phyloP scores from a whole-genome alignment of 768 basidiomycete species.

The Lactarius vividus region DNA sequence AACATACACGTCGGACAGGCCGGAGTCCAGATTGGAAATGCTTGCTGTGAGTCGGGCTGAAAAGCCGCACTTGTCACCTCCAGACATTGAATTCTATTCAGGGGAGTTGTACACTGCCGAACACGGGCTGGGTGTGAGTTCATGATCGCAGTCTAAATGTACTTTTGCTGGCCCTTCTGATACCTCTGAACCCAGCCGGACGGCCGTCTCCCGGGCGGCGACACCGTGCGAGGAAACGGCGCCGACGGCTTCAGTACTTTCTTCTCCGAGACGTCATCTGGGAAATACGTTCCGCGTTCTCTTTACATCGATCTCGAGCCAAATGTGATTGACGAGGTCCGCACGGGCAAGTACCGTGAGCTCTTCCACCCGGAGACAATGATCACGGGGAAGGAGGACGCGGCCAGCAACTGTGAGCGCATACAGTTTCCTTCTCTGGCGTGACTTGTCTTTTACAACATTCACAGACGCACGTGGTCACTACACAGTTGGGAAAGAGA shows the following conservation, averaged over 20 bases:
- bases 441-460: background rate
- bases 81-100: slow-evolving; percentile 35
- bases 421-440: background rate
- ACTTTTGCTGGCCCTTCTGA: slow-evolving; percentile 9
- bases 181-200: slow-evolving; percentile 65
- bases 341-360: slow-evolving; percentile 90
- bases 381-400: slow-evolving; percentile 98
- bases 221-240: slow-evolving; percentile 55
- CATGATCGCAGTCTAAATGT: slow-evolving; percentile 29
- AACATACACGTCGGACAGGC: slow-evolving; percentile 99
- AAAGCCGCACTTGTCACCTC: slow-evolving; percentile 15
- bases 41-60: slow-evolving; percentile 77
- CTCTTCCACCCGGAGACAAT: slow-evolving; percentile 99
- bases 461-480: slow-evolving; percentile 91
- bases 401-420: slow-evolving; percentile 93
- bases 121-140: slow-evolving; percentile 89
- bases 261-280: slow-evolving; percentile 96
- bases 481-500: slow-evolving; percentile 98
- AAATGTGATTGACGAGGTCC: slow-evolving; percentile 96
- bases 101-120: slow-evolving; percentile 99
- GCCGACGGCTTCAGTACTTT: slow-evolving; percentile 98
- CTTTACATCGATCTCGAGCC: slow-evolving; percentile 98
- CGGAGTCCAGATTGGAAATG: slow-evolving; percentile 97
- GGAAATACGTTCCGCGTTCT: slow-evolving; percentile 96
- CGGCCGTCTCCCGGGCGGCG: slow-evolving; percentile 80